Base-by-base conservation (phyloP, 495 filamentous ascomycete genomes). In the Penicillium psychrofluorescens region DNA sequence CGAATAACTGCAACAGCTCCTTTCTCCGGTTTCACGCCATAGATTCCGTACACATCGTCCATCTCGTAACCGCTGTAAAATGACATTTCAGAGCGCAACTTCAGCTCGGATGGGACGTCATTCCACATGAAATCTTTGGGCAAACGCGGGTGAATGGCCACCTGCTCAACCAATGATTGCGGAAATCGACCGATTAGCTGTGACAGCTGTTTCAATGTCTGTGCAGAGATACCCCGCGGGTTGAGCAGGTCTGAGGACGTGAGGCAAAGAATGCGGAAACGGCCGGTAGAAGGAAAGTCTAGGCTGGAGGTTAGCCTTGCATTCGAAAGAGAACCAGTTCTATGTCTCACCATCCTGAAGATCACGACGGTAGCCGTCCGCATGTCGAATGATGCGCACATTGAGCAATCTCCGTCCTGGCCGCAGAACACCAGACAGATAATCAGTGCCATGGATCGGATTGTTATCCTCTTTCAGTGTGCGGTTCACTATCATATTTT, bases 31-130 rank as follows among this genome's bases (percentile, higher is more conserved):
- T 85, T 70, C 8, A 89, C 74, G 0, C 81, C 86, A 41, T 78
- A 84, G 3, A 68, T 74, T 14, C 67, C 63, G 54, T 88, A 87
- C 1, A 81, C 82, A 43, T 79, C 80, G 57, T 78, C 85, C 10
- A 86, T 70, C 51, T 80, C 80, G 31, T 74, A 68, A 41, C 84
- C 86, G 46, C 83, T 81, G 66, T 80, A 84, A 9, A 83, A 83
- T 0, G 59, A 56, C 49, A 74, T 71, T 47, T 76, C 63, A 12
- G 77, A 72, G 41, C 71, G 78, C 7, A 77, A 68, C 52, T 80
- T 79, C 41, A 83, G 58, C 11, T 80, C 63, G 1, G 63, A 59
- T 1, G 79, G 81, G 9, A 85, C 68, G 40, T 84, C 77, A 11
- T 72, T 52, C 49, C 85, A 68, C 46, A 79, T 75, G 29, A 76